Conservation (phyloP, 352 stramenopile species). For the Pythium brachiatum region DNA sequence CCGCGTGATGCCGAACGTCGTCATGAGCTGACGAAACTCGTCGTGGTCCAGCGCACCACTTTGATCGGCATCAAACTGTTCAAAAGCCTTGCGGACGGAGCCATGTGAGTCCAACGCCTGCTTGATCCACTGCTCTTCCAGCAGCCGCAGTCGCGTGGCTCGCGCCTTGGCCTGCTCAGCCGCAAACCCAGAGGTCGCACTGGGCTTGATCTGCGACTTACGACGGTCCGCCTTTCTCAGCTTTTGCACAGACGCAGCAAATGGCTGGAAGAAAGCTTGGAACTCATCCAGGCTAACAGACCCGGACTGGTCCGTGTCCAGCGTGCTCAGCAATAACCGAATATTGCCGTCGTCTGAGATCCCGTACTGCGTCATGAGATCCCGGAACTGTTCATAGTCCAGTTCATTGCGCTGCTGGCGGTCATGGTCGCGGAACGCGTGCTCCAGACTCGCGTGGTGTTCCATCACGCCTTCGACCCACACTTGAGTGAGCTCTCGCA, state of each 20-base stretch:
- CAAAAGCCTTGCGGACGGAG: constrained; percentile 39
- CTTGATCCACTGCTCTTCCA: constrained; percentile 55
- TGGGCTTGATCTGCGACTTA: background rate
- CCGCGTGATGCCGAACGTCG: constrained; percentile 42
- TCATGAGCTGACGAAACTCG: constrained; percentile 50
- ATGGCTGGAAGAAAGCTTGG: constrained; percentile 46
- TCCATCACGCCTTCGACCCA: constrained; percentile 48
- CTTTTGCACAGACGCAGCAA: constrained; percentile 25
- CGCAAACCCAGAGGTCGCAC: background rate
- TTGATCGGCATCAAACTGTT: constrained; percentile 40
- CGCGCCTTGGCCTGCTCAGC: constrained; percentile 26
- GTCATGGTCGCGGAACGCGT: constrained; percentile 47
- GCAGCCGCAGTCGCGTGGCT: constrained; percentile 26
- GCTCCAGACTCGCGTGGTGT: constrained; percentile 39
- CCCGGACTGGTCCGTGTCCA: constrained; percentile 51
- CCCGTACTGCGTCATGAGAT: constrained; percentile 51
- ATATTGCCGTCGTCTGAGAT: constrained; percentile 51
- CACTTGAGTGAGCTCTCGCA: constrained; percentile 50
- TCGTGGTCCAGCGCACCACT: constrained; percentile 41
- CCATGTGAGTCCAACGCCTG: constrained; percentile 30
- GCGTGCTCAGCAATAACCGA: constrained; percentile 37
- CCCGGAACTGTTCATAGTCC: constrained; percentile 56
- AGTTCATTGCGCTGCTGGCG: constrained; percentile 32
- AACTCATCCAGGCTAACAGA: constrained; percentile 56
- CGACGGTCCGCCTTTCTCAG: background rate